These are phyloP conservation scores for Thelonectria discophora DNA, from an alignment of 2,329 filamentous ascomycete genomes.

Conservation along the genomic window DNA sequence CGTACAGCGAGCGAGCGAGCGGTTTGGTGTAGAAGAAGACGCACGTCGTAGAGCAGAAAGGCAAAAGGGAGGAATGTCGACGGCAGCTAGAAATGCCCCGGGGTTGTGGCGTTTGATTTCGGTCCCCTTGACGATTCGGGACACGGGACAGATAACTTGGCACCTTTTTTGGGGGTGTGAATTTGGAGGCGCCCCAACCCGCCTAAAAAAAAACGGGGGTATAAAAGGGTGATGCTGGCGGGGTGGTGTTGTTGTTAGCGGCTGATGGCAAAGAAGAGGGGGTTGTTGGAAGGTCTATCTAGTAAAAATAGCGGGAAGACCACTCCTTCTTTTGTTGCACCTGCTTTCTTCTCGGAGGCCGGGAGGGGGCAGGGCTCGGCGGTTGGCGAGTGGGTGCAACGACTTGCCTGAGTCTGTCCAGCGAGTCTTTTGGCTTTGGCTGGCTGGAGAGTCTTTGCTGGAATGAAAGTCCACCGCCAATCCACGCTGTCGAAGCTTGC, in stretches of 20 bases:
- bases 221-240: conserved; percentile 17
- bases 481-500: conserved; percentile 8
- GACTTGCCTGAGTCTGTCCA: neutral
- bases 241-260: conserved; percentile 18
- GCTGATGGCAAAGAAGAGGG: neutral
- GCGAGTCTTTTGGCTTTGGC: no score
- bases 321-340: no score
- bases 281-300: no score
- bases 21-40: conserved; percentile 28
- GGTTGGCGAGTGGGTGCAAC: conserved; percentile 1
- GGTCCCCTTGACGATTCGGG: conserved; percentile 34
- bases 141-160: conserved; percentile 18
- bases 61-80: conserved; percentile 39
- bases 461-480: conserved; percentile 13
- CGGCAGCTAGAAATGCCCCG: conserved; percentile 36
- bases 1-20: conserved; percentile 29
- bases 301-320: no score
- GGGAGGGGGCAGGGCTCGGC: conserved; percentile 5
- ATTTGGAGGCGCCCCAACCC: conserved; percentile 22
- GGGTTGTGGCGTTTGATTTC: conserved; percentile 35
- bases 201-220: conserved; percentile 21
- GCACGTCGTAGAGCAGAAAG: conserved; percentile 32
- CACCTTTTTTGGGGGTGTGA: conserved; percentile 9
- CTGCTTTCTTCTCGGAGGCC: conserved; percentile 1
- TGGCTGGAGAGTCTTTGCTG: conserved; percentile 7